phyloP scores from a whole-genome alignment of 2,329 filamentous ascomycete species.

The Diaporthe ilicicola region DNA sequence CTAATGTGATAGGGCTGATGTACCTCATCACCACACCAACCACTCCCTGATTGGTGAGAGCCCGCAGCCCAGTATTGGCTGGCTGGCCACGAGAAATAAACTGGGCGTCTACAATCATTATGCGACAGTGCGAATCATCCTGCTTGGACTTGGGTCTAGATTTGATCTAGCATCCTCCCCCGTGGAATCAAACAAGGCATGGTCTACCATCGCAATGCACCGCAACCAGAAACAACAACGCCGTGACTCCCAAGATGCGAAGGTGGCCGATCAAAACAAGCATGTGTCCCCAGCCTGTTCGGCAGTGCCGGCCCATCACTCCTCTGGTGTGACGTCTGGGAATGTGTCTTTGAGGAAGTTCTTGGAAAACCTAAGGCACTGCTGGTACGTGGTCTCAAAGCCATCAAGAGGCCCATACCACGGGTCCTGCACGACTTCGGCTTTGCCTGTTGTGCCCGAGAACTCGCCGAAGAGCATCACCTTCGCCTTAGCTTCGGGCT shows the following conservation, averaged over 20 bases:
- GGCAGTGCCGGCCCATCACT: conserved; percentile 21
- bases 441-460: conserved; percentile 70
- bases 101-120: not conserved
- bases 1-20: conserved; percentile 7
- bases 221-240: conserved; percentile 5
- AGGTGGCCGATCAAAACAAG: not conserved
- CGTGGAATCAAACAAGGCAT: conserved; percentile 19
- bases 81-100: not conserved
- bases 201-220: conserved; percentile 3
- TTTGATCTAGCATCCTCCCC: not conserved
- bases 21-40: not conserved
- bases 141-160: not conserved
- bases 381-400: conserved; percentile 87
- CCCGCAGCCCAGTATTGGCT: not conserved
- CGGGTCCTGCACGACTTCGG: conserved; percentile 83
- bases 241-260: conserved; percentile 10
- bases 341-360: conserved; percentile 75
- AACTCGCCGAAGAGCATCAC: conserved; percentile 87
- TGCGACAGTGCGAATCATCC: not conserved
- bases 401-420: conserved; percentile 90
- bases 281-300: not conserved
- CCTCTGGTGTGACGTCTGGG: conserved; percentile 42
- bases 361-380: conserved; percentile 78
- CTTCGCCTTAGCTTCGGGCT: conserved; percentile 66
- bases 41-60: not conserved